phyloP scores from a whole-genome alignment of 805 yeast genomes.

The Candida hungchunana region DNA sequence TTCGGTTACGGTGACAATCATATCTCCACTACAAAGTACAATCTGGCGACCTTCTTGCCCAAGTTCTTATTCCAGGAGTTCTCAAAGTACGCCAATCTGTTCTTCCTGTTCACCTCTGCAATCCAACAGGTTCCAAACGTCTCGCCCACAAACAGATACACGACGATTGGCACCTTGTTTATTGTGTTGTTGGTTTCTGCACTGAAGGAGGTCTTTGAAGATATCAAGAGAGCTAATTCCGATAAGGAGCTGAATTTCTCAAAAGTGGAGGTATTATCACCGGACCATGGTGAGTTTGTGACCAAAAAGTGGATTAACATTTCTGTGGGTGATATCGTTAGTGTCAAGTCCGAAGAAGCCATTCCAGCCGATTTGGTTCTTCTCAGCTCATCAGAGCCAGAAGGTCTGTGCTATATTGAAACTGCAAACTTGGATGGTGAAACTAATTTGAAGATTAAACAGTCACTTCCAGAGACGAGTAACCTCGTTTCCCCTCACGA shows the following conservation, averaged over 20 bases:
- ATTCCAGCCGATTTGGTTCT: conserved; percentile 91
- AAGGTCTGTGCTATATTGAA: conserved; percentile 94
- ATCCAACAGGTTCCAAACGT: conserved; percentile 98
- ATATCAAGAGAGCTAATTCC: conserved; percentile 79
- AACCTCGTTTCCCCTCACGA: conserved; percentile 62
- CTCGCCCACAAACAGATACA: conserved; percentile 92
- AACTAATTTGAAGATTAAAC: conserved; percentile 93
- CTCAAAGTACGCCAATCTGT: conserved; percentile 93
- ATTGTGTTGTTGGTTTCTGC: conserved; percentile 90
- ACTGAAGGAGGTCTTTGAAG: conserved; percentile 86
- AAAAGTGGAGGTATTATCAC: conserved; percentile 55
- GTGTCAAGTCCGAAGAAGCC: conserved; percentile 80
- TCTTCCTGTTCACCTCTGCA: conserved; percentile 84
- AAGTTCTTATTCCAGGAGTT: conserved; percentile 95
- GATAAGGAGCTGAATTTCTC: conserved; percentile 88
- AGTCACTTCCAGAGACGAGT: conserved; percentile 76
- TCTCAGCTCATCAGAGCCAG: conserved; percentile 93
- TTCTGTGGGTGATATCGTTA: conserved; percentile 85
- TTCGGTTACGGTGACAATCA: conserved; percentile 73
- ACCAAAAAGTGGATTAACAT: conserved; percentile 80
- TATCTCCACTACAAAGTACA: conserved; percentile 93
- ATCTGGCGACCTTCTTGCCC: conserved; percentile 87
- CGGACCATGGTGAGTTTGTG: conserved; percentile 55
- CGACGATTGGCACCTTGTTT: conserved; percentile 87
- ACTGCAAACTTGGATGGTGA: conserved; percentile 98